These are phyloP conservation scores for Lactarius deliciosus DNA, from an alignment of 768 basidiomycete genomes.

Conservation along the genomic window DNA sequence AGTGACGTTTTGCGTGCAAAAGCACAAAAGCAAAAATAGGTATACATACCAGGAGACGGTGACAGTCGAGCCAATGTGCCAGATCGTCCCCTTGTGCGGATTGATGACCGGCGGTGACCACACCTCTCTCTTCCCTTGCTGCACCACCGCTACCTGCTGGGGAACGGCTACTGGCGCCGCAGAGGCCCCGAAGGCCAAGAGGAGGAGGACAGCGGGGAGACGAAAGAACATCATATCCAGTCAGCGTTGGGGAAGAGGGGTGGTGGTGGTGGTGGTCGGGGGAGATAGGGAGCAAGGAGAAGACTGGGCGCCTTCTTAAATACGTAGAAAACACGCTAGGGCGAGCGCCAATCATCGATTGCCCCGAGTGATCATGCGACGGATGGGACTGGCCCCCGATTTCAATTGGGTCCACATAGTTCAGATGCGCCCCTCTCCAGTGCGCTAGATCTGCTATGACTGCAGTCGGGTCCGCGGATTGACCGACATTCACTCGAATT, in stretches of 20 bases:
- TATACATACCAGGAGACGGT: conserved; percentile 53
- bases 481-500: neutral
- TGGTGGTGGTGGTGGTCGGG: neutral
- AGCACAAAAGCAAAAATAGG: too few relatives aligned
- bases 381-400: neutral
- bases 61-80: conserved; percentile 48
- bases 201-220: conserved; percentile 6
- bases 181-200: neutral
- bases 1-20: neutral
- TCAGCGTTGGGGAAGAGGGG: neutral
- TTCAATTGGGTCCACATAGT: neutral
- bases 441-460: conserved; percentile 2
- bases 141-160: neutral
- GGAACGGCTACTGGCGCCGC: neutral
- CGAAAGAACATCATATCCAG: conserved; percentile 1
- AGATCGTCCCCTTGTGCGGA: conserved; percentile 48
- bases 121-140: conserved; percentile 35
- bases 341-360: neutral
- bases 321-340: neutral
- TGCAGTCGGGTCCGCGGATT: neutral
- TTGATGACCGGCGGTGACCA: conserved; percentile 50
- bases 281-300: neutral
- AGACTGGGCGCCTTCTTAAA: neutral
- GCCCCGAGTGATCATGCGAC: neutral
- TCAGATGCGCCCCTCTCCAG: neutral